These are phyloP conservation scores for Gossypium aridum DNA, from an alignment of 441 rosid species.

Conservation along the genomic window DNA sequence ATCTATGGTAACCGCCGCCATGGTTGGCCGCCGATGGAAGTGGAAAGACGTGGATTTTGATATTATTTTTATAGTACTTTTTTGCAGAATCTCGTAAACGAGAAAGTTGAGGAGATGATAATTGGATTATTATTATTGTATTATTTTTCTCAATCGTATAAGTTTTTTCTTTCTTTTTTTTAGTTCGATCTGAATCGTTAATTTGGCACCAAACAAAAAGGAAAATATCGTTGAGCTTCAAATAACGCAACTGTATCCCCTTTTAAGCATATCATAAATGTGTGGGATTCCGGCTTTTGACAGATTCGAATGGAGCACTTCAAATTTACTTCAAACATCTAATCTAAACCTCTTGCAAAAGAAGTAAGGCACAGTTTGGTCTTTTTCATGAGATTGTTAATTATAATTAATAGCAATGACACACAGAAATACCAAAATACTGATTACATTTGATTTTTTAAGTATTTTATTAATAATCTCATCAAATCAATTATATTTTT, in stretches of 20 bases:
- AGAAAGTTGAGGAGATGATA: background rate
- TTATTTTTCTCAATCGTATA: background rate
- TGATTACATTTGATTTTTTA: too few relatives aligned
- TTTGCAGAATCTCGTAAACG: background rate
- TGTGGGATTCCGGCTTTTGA: background rate
- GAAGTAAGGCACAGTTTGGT: background rate
- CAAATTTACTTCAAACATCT: background rate
- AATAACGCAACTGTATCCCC: background rate
- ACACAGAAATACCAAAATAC: too few relatives aligned
- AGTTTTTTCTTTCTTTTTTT: background rate
- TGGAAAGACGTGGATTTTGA: conserved; percentile 2
- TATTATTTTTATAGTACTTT: background rate
- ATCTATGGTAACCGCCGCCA: conserved; percentile 14
- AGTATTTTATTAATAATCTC: too few relatives aligned
- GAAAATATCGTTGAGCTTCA: background rate
- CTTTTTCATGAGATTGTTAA: background rate
- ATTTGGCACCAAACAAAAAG: background rate
- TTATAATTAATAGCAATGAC: background rate
- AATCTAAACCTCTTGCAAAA: background rate
- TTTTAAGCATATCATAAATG: background rate
- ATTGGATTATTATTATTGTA: background rate
- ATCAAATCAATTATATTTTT: too few relatives aligned
- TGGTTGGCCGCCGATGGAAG: background rate
- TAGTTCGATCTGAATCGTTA: background rate
- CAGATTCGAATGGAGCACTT: background rate